phyloP scores from a whole-genome alignment of 192 early-diverging fungal genomes.

The Rhizophagus prolifer region DNA sequence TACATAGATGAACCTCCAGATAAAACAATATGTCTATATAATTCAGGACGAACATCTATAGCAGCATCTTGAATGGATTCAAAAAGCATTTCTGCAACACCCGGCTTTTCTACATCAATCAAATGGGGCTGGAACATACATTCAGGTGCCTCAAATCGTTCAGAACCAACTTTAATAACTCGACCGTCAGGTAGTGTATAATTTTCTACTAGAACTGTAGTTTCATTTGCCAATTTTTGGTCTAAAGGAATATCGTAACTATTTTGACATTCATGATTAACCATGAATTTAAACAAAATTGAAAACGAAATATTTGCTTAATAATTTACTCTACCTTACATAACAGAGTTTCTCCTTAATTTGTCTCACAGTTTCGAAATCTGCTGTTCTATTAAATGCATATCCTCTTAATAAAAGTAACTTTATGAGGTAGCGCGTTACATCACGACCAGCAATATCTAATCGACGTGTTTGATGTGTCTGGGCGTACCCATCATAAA shows the following conservation, averaged over 20 bases:
- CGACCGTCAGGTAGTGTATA: constrained; percentile 98
- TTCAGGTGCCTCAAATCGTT: constrained; percentile 98
- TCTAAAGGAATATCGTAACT: constrained; percentile 96
- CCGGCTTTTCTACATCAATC: constrained; percentile 90
- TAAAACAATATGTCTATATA: constrained; percentile 97
- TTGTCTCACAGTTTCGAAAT: constrained; percentile 96
- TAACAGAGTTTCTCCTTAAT: constrained; percentile 99
- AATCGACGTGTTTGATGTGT: constrained; percentile 87
- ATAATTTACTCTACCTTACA: constrained; percentile 68
- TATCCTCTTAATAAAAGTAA: constrained; percentile 91
- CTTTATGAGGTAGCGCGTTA: constrained; percentile 97
- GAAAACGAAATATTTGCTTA: neutral
- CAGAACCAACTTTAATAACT: constrained; percentile 97
- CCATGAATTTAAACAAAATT: neutral
- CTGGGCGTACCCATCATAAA: constrained; percentile 93
- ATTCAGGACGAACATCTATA: constrained; percentile 88
- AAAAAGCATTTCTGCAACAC: constrained; percentile 96
- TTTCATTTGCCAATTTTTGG: constrained; percentile 92
- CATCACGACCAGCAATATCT: constrained; percentile 95
- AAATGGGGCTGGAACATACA: constrained; percentile 98
- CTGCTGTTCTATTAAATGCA: constrained; percentile 95
- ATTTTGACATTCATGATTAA: neutral
- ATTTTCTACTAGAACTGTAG: constrained; percentile 92
- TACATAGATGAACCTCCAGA: constrained; percentile 99
- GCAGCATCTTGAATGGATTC: constrained; percentile 89